Percentiles rank a stretch among this genome's conserved stretches.
Conservation (phyloP, 352 stramenopile species). For the Globisporangium echinulatum region DNA sequence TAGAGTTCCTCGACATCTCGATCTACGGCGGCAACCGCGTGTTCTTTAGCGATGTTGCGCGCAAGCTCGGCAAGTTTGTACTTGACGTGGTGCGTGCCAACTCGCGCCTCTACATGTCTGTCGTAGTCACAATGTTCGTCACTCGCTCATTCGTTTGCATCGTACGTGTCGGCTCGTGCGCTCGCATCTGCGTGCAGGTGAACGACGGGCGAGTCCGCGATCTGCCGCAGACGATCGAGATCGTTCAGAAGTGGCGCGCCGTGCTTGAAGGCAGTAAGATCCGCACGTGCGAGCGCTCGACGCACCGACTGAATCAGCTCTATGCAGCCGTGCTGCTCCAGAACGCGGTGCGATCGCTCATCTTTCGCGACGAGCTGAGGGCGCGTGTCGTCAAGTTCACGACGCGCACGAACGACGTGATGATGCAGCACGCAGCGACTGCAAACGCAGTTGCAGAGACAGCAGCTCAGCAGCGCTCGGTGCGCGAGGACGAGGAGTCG, state of each 20-base stretch:
- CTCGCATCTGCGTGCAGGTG: constrained; percentile 13
- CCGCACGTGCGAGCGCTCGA: constrained; percentile 38
- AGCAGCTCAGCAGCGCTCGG: background rate
- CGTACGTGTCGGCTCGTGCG: background rate
- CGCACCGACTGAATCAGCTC: constrained; percentile 45
- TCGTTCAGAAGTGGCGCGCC: constrained; percentile 47
- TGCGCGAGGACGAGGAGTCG: constrained; percentile 2
- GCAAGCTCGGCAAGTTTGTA: constrained; percentile 57
- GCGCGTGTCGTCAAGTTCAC: constrained; percentile 47
- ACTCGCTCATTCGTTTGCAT: constrained; percentile 3
- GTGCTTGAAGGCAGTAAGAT: constrained; percentile 45
- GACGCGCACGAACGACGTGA: constrained; percentile 16
- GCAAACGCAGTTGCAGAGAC: background rate
- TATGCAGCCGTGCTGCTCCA: constrained; percentile 49
- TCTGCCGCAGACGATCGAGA: constrained; percentile 37
- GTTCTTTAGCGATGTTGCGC: constrained; percentile 49
- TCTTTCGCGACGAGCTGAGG: constrained; percentile 60
- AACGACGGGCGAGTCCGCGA: constrained; percentile 37
- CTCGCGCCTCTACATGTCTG: background rate
- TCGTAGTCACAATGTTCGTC: no score
- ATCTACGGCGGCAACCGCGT: constrained; percentile 51
- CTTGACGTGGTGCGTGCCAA: constrained; percentile 32
- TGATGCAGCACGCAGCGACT: constrained; percentile 9
- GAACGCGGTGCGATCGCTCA: constrained; percentile 38
- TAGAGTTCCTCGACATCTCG: constrained; percentile 40